Evolutionary conservation across 768 basidiomycete species (phyloP), one percentile per base, ranked within the genome.

Genomic region (Suillus cothurnatus): DNA sequence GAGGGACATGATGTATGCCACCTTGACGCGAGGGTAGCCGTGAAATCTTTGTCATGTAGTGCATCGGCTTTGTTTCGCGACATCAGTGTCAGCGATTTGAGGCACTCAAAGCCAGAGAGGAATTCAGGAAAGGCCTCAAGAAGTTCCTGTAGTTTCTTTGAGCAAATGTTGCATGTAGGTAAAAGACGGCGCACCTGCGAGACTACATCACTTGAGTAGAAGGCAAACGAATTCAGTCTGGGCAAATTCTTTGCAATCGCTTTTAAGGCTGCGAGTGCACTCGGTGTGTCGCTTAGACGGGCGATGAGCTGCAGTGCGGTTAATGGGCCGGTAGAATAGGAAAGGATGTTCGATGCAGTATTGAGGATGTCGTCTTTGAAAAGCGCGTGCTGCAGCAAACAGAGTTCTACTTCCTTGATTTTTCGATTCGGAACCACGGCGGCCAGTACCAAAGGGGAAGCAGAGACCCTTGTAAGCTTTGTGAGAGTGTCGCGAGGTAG

Each of bases 161-260:
- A 61, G 45, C 3, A 21, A 43, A 43, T 17, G 31, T 31, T 36
- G 49, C 21, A 49, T 15, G 7, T 55, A 11, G 4, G 47, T 31
- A 56, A 26, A 17, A 21, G 19, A 62, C 8, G 31, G 61, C 69
- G 56, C 41, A 74, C 74, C 6, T 56, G 57, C 19, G 69, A 71
- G 64, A 74, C 62, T 3, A 72, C 73, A 64, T 65, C 64, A n/a
- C 71, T 72, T 1, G 71, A 71, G 32, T 74, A 71, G 39, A 74
- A 56, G 6, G 68, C 67, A 26, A 74, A 66, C 28, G 66, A 70
- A 41, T 66, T 63, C 15, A 74, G 65, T 43, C 47, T 65, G 31
- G 68, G 63, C 32, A 74, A 49, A 60, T 68, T 63, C 23, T 56
- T 50, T 23, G 74, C 68, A 12, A 74, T 70, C 26, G 64, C 62